phyloP scores from a whole-genome alignment of 1,284 basidiomycete species.

The Sanghuangporus weigelae region DNA sequence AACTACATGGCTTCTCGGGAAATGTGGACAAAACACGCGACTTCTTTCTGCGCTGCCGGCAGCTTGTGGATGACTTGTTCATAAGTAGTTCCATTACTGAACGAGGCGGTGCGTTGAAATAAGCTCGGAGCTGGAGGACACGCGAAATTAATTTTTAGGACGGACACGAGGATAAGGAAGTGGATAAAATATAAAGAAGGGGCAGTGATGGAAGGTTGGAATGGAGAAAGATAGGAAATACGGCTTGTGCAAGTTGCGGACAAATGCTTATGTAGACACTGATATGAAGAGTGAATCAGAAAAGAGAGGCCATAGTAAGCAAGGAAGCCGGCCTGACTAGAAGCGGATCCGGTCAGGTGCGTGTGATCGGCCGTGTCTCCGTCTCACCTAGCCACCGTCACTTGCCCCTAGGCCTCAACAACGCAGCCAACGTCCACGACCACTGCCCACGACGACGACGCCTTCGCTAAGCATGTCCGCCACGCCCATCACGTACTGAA shows the following conservation, averaged over 20 bases:
- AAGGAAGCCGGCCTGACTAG: background rate
- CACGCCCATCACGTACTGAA: background rate
- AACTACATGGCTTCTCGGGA: constrained; percentile 3
- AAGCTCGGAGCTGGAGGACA: background rate
- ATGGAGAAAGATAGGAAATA: background rate
- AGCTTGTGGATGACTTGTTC: constrained; percentile 9
- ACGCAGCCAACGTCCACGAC: background rate
- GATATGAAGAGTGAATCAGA: background rate
- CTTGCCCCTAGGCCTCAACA: background rate
- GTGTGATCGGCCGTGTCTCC: background rate
- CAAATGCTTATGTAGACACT: background rate
- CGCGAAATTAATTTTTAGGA: background rate
- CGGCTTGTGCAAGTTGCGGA: background rate
- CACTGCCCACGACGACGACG: background rate
- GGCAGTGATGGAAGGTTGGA: background rate
- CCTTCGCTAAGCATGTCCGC: background rate
- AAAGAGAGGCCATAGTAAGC: background rate
- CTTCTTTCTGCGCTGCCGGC: constrained; percentile 10
- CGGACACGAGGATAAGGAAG: constrained; percentile 1
- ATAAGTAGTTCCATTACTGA: background rate
- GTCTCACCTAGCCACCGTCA: background rate
- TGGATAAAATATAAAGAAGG: background rate
- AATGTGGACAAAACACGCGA: constrained; percentile 8
- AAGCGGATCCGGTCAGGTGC: background rate
- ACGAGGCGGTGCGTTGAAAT: background rate